Percentiles rank a stretch among this genome's conserved stretches.
Evolutionary conservation across 2,329 filamentous ascomycete species (phyloP).

Genomic region (Clonostachys rosea): DNA sequence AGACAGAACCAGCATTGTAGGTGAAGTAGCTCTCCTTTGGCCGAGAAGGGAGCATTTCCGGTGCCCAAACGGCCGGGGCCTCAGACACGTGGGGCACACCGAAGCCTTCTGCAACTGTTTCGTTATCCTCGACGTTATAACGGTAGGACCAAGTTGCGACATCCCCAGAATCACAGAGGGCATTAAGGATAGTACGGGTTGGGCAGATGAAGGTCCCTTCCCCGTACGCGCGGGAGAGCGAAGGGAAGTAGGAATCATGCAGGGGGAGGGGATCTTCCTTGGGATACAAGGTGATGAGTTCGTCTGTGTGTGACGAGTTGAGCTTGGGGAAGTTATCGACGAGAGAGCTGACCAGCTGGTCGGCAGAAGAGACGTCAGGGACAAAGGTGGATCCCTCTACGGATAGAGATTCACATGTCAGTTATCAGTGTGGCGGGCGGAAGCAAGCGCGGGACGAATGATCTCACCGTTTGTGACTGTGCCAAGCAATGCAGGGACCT

Average conservation of each 20-base stretch:
- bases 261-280: constrained; percentile 21
- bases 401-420: constrained; percentile 3
- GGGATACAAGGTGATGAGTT: constrained; percentile 33
- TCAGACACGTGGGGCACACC: constrained; percentile 46
- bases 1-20: constrained; percentile 38
- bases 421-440: constrained; percentile 2
- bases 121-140: constrained; percentile 39
- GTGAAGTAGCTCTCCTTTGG: constrained; percentile 31
- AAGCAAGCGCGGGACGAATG: neutral
- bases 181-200: constrained; percentile 28
- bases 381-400: constrained; percentile 42
- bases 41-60: constrained; percentile 17
- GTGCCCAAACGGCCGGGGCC: constrained; percentile 42
- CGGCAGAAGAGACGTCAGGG: constrained; percentile 23
- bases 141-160: constrained; percentile 36
- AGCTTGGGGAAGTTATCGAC: constrained; percentile 41
- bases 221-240: constrained; percentile 33
- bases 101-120: constrained; percentile 25
- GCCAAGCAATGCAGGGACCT: constrained; percentile 39
- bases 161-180: constrained; percentile 11
- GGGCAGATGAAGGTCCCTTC: constrained; percentile 41
- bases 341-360: constrained; percentile 32
- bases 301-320: constrained; percentile 21
- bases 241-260: constrained; percentile 38
- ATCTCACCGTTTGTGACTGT: constrained; percentile 33